These are phyloP conservation scores for Cadophora sp. DNA, from an alignment of 2,329 filamentous ascomycete genomes.

Conservation along the genomic window DNA sequence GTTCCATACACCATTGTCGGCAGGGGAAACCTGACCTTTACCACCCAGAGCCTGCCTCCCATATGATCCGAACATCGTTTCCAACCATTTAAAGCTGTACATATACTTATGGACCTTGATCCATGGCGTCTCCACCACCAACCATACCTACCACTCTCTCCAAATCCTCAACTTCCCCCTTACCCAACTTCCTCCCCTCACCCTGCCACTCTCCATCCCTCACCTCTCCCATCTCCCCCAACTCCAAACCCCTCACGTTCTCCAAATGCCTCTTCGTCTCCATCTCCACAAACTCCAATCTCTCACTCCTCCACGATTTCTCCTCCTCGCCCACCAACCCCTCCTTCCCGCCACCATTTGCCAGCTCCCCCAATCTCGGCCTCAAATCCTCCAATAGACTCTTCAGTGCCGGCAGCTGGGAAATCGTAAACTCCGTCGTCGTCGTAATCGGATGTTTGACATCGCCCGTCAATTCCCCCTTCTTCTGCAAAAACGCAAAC, in stretches of 20 bases:
- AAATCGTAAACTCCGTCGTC: slow-evolving; percentile 78
- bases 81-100: not conserved
- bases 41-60: not conserved
- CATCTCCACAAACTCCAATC: slow-evolving; percentile 83
- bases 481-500: slow-evolving; percentile 65
- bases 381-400: slow-evolving; percentile 71
- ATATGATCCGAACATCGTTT: slow-evolving; percentile 10
- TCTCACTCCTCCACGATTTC: slow-evolving; percentile 70
- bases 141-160: slow-evolving; percentile 58
- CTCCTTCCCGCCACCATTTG: slow-evolving; percentile 47
- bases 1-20: not conserved
- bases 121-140: slow-evolving; percentile 43
- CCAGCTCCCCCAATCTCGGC: slow-evolving; percentile 62
- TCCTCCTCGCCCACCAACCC: slow-evolving; percentile 47
- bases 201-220: slow-evolving; percentile 70
- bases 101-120: slow-evolving; percentile 27
- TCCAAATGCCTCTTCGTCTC: slow-evolving; percentile 81
- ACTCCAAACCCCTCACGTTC: slow-evolving; percentile 68
- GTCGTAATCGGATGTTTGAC: slow-evolving; percentile 67
- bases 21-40: not conserved
- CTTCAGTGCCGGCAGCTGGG: slow-evolving; percentile 82
- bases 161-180: slow-evolving; percentile 62
- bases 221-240: slow-evolving; percentile 66
- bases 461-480: slow-evolving; percentile 57
- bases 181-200: slow-evolving; percentile 55